phyloP scores from a whole-genome alignment of 2,329 filamentous ascomycete species.

The Trichoderma breve region DNA sequence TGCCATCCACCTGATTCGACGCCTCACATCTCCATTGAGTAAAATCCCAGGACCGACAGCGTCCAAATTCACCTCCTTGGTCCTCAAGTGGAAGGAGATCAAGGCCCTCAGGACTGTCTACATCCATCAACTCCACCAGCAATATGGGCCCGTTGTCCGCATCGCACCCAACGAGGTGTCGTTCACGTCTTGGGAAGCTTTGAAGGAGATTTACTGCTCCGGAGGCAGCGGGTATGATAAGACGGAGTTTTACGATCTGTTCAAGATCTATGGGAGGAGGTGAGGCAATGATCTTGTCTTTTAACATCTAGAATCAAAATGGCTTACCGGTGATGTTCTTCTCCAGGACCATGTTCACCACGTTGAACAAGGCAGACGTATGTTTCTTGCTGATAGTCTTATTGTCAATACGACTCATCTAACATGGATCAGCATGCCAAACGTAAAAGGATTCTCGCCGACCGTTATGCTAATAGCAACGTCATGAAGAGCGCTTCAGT shows the following conservation, averaged over 20 bases:
- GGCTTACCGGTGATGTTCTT: not conserved
- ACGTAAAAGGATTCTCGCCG: conserved; percentile 61
- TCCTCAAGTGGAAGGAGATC: conserved; percentile 58
- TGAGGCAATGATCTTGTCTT: conserved; percentile 29
- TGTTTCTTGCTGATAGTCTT: conserved; percentile 24
- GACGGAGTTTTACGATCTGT: conserved; percentile 62
- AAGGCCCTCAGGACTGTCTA: conserved; percentile 51
- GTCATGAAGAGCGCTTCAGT: conserved; percentile 56
- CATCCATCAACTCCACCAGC: conserved; percentile 53
- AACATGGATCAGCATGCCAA: conserved; percentile 52
- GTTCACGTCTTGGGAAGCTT: conserved; percentile 53
- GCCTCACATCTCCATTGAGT: conserved; percentile 35
- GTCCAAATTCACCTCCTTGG: conserved; percentile 49
- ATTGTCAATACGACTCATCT: not conserved
- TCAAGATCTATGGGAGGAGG: conserved; percentile 57
- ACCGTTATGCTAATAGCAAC: conserved; percentile 68
- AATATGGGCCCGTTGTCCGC: conserved; percentile 57
- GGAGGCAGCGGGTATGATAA: conserved; percentile 64
- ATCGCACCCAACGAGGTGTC: conserved; percentile 58
- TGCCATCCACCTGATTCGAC: conserved; percentile 27
- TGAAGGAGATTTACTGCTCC: conserved; percentile 63
- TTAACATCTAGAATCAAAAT: not conserved
- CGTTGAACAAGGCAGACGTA: conserved; percentile 52
- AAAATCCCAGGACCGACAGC: conserved; percentile 48
- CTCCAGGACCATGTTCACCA: conserved; percentile 59